Percentiles rank a stretch among this genome's conserved stretches.
Evolutionary conservation across 306 rosid species (phyloP).

Genomic region (Castanea crenata): DNA sequence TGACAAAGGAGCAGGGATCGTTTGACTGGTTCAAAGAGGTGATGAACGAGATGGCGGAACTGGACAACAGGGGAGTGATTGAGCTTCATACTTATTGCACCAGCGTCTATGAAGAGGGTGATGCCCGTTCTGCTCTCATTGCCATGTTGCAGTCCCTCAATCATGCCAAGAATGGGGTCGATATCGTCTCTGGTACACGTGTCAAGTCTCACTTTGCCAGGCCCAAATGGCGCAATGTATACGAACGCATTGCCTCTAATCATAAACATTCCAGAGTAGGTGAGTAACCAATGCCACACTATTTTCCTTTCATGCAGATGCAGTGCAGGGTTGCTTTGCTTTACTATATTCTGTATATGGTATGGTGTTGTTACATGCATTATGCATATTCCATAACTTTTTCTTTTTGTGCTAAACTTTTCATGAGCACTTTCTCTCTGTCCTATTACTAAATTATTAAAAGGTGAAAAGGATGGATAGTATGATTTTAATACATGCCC

Average conservation of each 20-base stretch:
- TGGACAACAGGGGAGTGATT: slow-evolving; percentile 45
- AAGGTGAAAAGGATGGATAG: not conserved
- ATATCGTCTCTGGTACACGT: slow-evolving; percentile 58
- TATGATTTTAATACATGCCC: not conserved
- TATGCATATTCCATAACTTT: not conserved
- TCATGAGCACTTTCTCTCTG: not conserved
- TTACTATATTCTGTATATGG: too few relatives aligned
- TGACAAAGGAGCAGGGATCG: slow-evolving; percentile 64
- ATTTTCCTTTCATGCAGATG: not conserved
- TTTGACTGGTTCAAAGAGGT: slow-evolving; percentile 72
- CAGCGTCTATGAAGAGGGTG: slow-evolving; percentile 75
- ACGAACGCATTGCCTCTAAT: slow-evolving; percentile 51
- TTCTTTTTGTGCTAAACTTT: not conserved
- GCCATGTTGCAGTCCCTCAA: slow-evolving; percentile 60
- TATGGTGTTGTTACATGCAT: too few relatives aligned
- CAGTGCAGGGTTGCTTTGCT: not conserved
- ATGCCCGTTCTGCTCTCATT: slow-evolving; percentile 76
- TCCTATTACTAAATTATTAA: not conserved
- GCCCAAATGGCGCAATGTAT: slow-evolving; percentile 66
- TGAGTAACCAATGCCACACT: slow-evolving; percentile 27
- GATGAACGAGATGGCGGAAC: slow-evolving; percentile 66
- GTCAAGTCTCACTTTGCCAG: slow-evolving; percentile 70
- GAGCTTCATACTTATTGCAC: slow-evolving; percentile 69
- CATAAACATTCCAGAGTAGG: slow-evolving; percentile 53
- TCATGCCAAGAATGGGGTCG: slow-evolving; percentile 67